Conservation (phyloP, 176 grass and related monocot genomes). For the Secale cereale region DNA sequence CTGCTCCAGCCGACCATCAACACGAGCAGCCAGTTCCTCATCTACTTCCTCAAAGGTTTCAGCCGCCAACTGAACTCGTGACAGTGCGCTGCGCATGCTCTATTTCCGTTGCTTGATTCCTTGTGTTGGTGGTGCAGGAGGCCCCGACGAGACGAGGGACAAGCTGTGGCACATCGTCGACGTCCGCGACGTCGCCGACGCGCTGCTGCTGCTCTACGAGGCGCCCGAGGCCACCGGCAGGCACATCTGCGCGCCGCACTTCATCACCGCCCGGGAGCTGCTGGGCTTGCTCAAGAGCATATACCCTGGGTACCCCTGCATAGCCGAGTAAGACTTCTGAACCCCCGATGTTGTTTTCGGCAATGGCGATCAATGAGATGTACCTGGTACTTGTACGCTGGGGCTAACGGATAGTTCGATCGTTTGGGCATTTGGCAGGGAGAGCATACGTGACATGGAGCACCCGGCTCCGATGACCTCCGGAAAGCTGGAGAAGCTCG, state of each 20-base stretch:
- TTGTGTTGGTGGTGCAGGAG: background rate
- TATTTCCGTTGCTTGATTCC: background rate
- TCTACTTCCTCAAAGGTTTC: conserved; percentile 37
- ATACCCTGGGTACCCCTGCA: conserved; percentile 35
- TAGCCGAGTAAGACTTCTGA: background rate
- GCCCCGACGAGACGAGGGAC: conserved; percentile 16
- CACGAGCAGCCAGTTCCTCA: conserved; percentile 18
- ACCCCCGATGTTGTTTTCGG: background rate
- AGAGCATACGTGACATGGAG: conserved; percentile 16
- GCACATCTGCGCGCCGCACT: conserved; percentile 40
- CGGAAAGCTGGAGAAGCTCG: conserved; percentile 41
- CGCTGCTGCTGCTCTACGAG: conserved; percentile 32
- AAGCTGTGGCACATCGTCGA: conserved; percentile 37
- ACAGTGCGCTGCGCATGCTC: background rate
- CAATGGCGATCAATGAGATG: background rate
- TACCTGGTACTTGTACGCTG: background rate
- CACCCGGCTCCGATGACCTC: conserved; percentile 20
- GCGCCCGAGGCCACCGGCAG: conserved; percentile 10
- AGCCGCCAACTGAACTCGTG: too few relatives aligned
- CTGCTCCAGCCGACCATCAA: conserved; percentile 39
- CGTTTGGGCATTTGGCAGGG: background rate
- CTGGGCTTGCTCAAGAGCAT: conserved; percentile 28
- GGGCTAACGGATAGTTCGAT: background rate
- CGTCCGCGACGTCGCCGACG: conserved; percentile 23
- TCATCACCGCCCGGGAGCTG: conserved; percentile 18